A percentile compares a stretch with the other conserved stretches of the same genome.
phyloP scores from a whole-genome alignment of 139 green algal species.

The Micromonas commoda region DNA sequence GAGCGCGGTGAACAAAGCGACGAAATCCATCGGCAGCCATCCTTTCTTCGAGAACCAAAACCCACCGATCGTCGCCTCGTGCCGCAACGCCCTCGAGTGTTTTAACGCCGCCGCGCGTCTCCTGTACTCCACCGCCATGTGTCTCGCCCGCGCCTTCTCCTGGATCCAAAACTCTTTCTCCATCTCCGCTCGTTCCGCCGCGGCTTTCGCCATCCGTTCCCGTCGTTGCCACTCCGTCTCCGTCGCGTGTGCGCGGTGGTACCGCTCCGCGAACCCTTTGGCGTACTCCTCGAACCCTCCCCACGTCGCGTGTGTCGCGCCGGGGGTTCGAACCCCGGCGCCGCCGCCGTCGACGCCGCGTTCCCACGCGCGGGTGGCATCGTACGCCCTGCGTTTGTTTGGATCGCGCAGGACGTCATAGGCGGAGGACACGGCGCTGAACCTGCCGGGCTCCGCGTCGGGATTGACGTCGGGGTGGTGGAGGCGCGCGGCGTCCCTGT shows the following conservation, averaged over 20 bases:
- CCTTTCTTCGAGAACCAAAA: no score
- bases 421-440: slow-evolving; percentile 32
- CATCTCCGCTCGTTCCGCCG: not conserved
- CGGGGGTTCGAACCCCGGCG: not conserved
- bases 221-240: no score
- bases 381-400: slow-evolving; percentile 13
- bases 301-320: no score
- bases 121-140: not conserved
- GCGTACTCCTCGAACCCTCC: no score
- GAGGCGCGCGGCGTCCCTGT: not conserved
- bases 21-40: no score
- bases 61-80: no score
- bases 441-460: slow-evolving; percentile 28
- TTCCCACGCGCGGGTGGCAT: slow-evolving; percentile 2
- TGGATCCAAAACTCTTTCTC: not conserved
- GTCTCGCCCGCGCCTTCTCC: not conserved
- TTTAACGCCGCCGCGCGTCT: not conserved
- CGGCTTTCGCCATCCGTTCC: no score
- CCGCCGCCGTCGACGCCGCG: no score
- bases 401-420: slow-evolving; percentile 34
- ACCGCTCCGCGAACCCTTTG: no score
- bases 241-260: no score
- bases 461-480: slow-evolving; percentile 39
- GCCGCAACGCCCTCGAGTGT: not conserved
- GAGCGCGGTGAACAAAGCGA: no score